Evolutionary conservation across 257 asterid species (phyloP).

Genomic region (Fraxinus americana): DNA sequence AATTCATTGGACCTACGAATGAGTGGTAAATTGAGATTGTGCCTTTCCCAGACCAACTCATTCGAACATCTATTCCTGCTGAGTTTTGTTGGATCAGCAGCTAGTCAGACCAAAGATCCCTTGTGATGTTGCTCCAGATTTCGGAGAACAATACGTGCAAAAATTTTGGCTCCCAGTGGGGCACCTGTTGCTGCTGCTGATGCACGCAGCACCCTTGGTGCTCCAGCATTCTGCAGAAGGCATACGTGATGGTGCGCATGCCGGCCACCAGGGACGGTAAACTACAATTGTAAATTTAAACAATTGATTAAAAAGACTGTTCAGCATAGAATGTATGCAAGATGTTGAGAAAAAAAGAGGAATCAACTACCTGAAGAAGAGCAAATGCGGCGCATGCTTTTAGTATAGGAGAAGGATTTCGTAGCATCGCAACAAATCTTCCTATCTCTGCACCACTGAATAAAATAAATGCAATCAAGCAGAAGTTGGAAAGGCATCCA

Average conservation of each 20-base stretch:
- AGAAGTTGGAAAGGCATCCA: slow-evolving; percentile 1
- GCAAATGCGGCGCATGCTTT: slow-evolving; percentile 92
- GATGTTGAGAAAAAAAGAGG: neutral
- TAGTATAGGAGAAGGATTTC: slow-evolving; percentile 69
- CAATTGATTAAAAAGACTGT: neutral
- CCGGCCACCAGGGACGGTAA: slow-evolving; percentile 72
- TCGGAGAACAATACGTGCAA: slow-evolving; percentile 71
- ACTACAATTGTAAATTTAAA: slow-evolving; percentile 36
- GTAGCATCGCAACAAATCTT: slow-evolving; percentile 77
- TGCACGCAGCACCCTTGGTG: slow-evolving; percentile 65
- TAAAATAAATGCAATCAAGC: slow-evolving; percentile 15
- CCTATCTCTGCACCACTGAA: slow-evolving; percentile 78
- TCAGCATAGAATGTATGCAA: neutral
- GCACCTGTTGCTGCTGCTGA: slow-evolving; percentile 77
- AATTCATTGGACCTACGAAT: neutral
- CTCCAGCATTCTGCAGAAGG: slow-evolving; percentile 69
- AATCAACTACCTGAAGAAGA: slow-evolving; percentile 68
- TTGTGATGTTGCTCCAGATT: slow-evolving; percentile 66
- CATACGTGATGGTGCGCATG: slow-evolving; percentile 66
- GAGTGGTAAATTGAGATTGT: neutral
- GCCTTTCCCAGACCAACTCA: neutral
- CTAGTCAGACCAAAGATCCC: slow-evolving; percentile 33
- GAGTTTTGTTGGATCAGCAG: neutral
- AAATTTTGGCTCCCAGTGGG: slow-evolving; percentile 69
- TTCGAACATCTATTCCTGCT: neutral